phyloP scores from a whole-genome alignment of 495 filamentous ascomycete species.

The Penicillium nucicola region DNA sequence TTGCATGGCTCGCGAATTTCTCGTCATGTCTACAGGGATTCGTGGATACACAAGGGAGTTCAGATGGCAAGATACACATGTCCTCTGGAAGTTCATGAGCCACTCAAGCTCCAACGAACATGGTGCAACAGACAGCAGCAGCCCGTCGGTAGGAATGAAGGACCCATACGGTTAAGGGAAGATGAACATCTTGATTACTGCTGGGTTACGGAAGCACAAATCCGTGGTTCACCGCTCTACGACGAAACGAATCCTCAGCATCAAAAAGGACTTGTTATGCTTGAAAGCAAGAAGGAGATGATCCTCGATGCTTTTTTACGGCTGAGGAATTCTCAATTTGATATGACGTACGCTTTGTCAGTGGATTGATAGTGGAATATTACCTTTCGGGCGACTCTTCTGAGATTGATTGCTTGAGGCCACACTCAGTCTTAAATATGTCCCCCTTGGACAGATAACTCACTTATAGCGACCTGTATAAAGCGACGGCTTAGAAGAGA shows the following conservation, averaged over 20 bases:
- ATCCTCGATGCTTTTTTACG: conserved; percentile 1
- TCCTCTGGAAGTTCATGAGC: neutral
- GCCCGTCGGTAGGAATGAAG: neutral
- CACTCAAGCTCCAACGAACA: neutral
- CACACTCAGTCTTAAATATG: neutral
- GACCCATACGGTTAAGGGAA: neutral
- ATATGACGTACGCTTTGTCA: neutral
- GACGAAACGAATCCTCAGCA: conserved; percentile 1
- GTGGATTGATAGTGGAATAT: neutral
- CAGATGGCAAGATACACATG: neutral
- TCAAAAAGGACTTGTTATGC: conserved; percentile 1
- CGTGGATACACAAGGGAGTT: neutral
- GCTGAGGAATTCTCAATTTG: neutral
- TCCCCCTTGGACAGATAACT: no score
- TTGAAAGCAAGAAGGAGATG: neutral
- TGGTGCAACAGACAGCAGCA: neutral
- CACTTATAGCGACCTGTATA: no score
- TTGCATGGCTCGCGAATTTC: neutral
- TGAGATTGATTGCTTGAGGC: neutral
- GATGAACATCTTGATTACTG: conserved; percentile 2
- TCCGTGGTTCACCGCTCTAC: neutral
- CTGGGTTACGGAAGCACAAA: neutral
- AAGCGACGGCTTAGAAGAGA: no score
- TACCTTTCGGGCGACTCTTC: neutral
- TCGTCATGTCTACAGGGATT: neutral